Conservation (phyloP, 2,329 filamentous ascomycete genomes). For the Penicillium sp. region DNA sequence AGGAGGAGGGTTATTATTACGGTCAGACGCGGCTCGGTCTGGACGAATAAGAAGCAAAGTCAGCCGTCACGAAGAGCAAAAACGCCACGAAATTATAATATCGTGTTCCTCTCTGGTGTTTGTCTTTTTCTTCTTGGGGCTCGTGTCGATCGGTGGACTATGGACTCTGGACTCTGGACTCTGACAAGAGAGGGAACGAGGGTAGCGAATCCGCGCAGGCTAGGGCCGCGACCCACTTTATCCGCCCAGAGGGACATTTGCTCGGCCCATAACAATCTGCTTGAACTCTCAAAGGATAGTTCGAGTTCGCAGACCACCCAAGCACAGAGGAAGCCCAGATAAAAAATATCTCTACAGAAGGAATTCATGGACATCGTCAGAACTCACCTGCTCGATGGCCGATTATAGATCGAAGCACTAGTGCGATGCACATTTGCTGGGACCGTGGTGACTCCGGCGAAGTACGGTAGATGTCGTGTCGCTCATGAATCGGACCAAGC, state of each 20-base stretch:
- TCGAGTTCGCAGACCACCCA: background rate
- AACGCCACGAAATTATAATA: constrained; percentile 21
- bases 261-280: constrained; percentile 14
- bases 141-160: constrained; percentile 30
- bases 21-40: constrained; percentile 21
- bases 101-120: constrained; percentile 7
- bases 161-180: constrained; percentile 16
- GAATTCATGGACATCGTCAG: background rate
- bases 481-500: constrained; percentile 71
- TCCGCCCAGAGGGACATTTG: constrained; percentile 23
- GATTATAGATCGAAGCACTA: constrained; percentile 73
- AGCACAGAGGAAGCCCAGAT: background rate
- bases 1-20: constrained; percentile 19
- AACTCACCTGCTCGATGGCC: constrained; percentile 68
- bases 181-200: constrained; percentile 17
- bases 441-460: constrained; percentile 71
- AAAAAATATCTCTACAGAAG: background rate
- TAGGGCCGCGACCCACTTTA: constrained; percentile 35
- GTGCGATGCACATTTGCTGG: constrained; percentile 74
- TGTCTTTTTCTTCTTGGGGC: constrained; percentile 8
- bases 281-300: background rate
- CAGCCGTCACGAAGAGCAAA: constrained; percentile 19
- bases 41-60: constrained; percentile 14
- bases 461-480: constrained; percentile 73
- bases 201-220: constrained; percentile 35